Percentiles rank a stretch among this genome's conserved stretches.
These are phyloP conservation scores for Nicotiana attenuata DNA, from an alignment of 257 asterid genomes.

Conservation along the genomic window DNA sequence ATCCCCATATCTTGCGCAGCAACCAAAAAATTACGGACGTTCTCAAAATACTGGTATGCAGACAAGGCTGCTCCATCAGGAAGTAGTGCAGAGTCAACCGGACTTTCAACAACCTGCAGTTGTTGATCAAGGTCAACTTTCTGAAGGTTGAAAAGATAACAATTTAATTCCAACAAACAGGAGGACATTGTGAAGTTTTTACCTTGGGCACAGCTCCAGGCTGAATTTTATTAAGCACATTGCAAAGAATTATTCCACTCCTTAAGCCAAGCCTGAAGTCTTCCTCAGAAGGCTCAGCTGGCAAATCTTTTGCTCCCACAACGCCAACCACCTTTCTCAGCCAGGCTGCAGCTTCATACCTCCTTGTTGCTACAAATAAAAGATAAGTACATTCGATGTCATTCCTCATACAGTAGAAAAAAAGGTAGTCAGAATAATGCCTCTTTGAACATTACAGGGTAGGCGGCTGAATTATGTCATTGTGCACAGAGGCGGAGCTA, in stretches of 20 bases:
- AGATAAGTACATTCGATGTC: constrained; percentile 3
- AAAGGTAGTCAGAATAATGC: background rate
- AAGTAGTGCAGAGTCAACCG: constrained; percentile 16
- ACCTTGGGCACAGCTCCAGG: constrained; percentile 92
- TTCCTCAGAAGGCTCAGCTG: constrained; percentile 25
- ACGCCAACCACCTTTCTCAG: constrained; percentile 56
- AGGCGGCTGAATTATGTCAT: background rate
- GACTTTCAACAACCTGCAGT: constrained; percentile 79
- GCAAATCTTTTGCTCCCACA: constrained; percentile 26
- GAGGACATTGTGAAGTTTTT: background rate
- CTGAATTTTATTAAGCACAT: constrained; percentile 75
- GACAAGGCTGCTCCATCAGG: constrained; percentile 27
- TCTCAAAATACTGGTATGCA: constrained; percentile 23
- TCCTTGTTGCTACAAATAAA: constrained; percentile 56
- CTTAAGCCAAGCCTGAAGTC: constrained; percentile 23
- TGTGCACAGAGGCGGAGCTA: too few relatives aligned
- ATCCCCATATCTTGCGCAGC: constrained; percentile 82
- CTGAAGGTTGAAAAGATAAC: background rate
- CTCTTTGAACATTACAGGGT: background rate
- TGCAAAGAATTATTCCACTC: constrained; percentile 27
- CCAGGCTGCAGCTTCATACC: constrained; percentile 94
- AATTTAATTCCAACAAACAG: background rate
- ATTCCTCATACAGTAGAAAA: background rate
- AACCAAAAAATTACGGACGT: constrained; percentile 22
- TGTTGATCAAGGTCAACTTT: constrained; percentile 7